These are phyloP conservation scores for Globisporangium viniferum DNA, from an alignment of 352 stramenopile species.

Conservation along the genomic window DNA sequence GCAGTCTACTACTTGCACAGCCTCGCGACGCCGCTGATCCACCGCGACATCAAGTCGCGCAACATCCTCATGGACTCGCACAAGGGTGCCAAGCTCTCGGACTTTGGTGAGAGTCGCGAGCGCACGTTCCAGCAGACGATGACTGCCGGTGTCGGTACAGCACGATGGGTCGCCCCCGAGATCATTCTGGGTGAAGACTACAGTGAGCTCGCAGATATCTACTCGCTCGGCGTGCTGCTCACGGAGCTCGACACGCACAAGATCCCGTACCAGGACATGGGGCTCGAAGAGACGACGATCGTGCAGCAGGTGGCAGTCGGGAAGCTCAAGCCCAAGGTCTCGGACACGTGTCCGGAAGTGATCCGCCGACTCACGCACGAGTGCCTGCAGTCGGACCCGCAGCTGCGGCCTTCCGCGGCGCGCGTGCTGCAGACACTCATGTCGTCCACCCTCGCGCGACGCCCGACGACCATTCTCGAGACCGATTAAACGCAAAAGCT, in stretches of 20 bases:
- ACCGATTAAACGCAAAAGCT: constrained; percentile 23
- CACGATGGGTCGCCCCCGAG: constrained; percentile 72
- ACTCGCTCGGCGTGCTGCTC: constrained; percentile 67
- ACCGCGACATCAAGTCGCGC: constrained; percentile 90
- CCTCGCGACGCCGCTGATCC: constrained; percentile 84
- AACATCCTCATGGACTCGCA: constrained; percentile 86
- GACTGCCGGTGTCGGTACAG: constrained; percentile 70
- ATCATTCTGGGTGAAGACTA: constrained; percentile 80
- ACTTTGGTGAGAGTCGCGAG: constrained; percentile 76
- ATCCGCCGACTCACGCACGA: constrained; percentile 76
- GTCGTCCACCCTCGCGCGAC: constrained; percentile 56
- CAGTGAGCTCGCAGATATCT: constrained; percentile 69
- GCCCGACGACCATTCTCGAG: constrained; percentile 41
- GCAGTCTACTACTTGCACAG: constrained; percentile 89
- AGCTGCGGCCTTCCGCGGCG: constrained; percentile 58
- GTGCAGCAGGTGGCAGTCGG: constrained; percentile 76
- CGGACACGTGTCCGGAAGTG: constrained; percentile 70
- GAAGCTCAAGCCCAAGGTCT: constrained; percentile 75
- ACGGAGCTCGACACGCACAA: constrained; percentile 69
- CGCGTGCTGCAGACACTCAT: constrained; percentile 72
- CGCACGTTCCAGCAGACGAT: constrained; percentile 73
- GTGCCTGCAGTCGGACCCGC: constrained; percentile 78
- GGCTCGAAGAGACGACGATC: constrained; percentile 75
- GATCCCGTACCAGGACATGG: constrained; percentile 67
- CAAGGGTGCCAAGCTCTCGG: constrained; percentile 72